Conservation (phyloP, 371 early-diverging fungal genomes). For the Actinomortierella wolfii region DNA sequence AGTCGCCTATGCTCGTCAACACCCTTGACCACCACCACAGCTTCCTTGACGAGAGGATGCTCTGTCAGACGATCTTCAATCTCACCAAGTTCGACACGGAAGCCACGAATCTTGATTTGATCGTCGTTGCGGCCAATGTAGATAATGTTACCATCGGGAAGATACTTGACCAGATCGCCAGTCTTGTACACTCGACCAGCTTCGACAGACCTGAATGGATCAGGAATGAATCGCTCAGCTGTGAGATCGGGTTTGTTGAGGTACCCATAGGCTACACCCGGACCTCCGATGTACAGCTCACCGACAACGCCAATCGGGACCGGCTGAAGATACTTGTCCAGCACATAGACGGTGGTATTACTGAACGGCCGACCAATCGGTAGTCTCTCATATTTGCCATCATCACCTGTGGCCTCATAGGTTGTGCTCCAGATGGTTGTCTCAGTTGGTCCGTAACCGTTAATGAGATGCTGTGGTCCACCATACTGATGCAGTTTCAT, state of each 20-base stretch:
- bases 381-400: background rate
- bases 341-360: conserved; percentile 3
- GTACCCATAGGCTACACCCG: conserved; percentile 36
- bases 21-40: background rate
- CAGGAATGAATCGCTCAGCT: conserved; percentile 8
- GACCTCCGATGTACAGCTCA: conserved; percentile 28
- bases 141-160: conserved; percentile 35
- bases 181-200: conserved; percentile 39
- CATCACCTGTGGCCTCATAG: background rate
- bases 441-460: conserved; percentile 15
- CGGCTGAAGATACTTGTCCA: conserved; percentile 1
- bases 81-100: conserved; percentile 49
- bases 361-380: conserved; percentile 2
- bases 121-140: conserved; percentile 43
- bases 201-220: background rate
- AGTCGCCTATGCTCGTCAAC: background rate
- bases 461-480: conserved; percentile 9
- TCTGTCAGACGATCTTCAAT: conserved; percentile 5
- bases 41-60: conserved; percentile 2
- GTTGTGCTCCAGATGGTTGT: background rate
- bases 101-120: conserved; percentile 48
- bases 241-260: conserved; percentile 32
- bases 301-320: conserved; percentile 7
- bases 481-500: background rate
- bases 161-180: conserved; percentile 36